Evolutionary conservation across 106 monocot genomes (phyloP).

Genomic region (Dendrobium officinale): DNA sequence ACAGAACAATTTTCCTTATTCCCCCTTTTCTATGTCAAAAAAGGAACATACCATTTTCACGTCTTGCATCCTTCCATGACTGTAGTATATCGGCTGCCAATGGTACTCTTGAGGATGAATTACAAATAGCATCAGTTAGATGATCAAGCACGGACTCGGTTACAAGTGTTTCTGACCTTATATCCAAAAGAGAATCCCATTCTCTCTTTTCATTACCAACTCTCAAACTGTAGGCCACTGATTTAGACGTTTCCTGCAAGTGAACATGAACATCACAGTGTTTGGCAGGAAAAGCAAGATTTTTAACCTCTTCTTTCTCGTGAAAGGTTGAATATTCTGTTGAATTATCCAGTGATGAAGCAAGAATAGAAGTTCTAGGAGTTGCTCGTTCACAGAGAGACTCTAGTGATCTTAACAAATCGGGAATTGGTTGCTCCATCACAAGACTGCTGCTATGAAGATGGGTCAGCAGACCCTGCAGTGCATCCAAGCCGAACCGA

Average conservation of each 20-base stretch:
- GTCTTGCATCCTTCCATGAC: conserved; percentile 57
- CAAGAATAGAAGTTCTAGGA: not conserved
- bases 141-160: conserved; percentile 31
- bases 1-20: not conserved
- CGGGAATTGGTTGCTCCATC: conserved; percentile 46
- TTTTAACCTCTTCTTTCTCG: not conserved
- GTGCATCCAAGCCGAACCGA: conserved; percentile 22
- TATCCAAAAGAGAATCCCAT: not conserved
- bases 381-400: conserved; percentile 12
- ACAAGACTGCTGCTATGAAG: conserved; percentile 24
- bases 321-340: not conserved
- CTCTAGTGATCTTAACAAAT: conserved; percentile 49
- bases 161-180: conserved; percentile 10
- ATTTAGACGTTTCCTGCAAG: too few species aligned
- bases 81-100: conserved; percentile 67
- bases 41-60: conserved; percentile 33
- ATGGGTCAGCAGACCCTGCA: conserved; percentile 33
- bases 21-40: not conserved
- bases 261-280: not conserved
- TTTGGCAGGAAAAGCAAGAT: not conserved
- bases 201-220: not conserved
- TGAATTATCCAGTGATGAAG: conserved; percentile 1
- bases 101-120: conserved; percentile 33
- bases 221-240: too few species aligned
- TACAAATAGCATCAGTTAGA: conserved; percentile 17